Base-by-base conservation (phyloP, 441 rosid genomes). In the Daphne laureola region DNA sequence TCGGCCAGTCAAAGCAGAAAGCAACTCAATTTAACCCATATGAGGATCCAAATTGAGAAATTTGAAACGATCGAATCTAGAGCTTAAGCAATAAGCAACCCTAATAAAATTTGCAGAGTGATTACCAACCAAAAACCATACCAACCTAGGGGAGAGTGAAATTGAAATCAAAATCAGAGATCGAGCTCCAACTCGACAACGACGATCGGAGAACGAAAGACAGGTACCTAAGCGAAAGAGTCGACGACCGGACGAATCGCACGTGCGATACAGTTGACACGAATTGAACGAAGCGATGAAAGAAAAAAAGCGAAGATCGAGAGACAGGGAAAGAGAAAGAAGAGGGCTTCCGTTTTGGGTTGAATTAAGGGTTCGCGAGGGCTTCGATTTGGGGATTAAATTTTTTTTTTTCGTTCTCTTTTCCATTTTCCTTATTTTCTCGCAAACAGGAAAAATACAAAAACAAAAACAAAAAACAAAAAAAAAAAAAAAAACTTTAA, bases 181-280 rank as follows among this genome's bases (percentile, higher is more conserved):
- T 38, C 47, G 40, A 52, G 47, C 40, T 46, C 38, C 36, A 12
- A 13, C 50, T 44, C 36, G 36, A 51, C 55, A 51, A 52, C 18
- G 49, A 49, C 11, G 38, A 60, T 44, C 51, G 63, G 50, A 59
- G 17, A 57, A 31, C 38, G 12, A 26, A 43, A 16, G 40, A n/a
- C 17, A 58, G 27, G 12, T 31, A 31, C 9, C 38, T 31, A 31
- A 31, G 14, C 46, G 41, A 52, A 26, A 15, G 43, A 35, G 12
- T 35, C 56, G 13, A 35, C 50, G 17, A 43, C 57, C 21, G 57
- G 51, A 49, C 46, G 23, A 45, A 52, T 60, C 46, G 57, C 57
- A 51, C 64, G 64, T 60, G 58, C 58, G n/a, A 51, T 3, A 8
- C 31, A 59, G 44, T 27, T 57, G 64, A 52, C 57, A 52, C 36